Evolutionary conservation across 1,139 yeast species (phyloP), one percentile per base, ranked within the genome.

Genomic region (Yamadazyma conglobata): DNA sequence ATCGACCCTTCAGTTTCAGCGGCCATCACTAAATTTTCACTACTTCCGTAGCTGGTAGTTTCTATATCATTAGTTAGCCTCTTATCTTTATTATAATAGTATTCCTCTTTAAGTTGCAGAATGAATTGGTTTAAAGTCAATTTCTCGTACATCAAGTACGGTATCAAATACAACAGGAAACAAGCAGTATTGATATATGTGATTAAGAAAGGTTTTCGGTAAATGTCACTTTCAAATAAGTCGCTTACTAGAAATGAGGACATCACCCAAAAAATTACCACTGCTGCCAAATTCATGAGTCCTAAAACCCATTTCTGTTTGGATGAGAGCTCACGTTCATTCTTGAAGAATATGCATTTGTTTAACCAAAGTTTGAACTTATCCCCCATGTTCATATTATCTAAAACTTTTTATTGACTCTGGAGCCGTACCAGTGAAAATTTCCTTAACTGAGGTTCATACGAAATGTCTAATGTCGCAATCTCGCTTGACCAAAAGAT

Each of bases 121-220:
- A 54, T 22, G 36, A 68, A 64, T 33, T 53, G 48, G 3, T 16
- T 8, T 4, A 55, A 14, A 7, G 46, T 33, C 15, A 52, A 15
- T 2, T 40, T 40, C 32, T 56, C 58, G 30, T 48, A 45, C 39
- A 51, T 49, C 39, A 71, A 51, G 41, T 77, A 77, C 2, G 95
- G 94, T 17, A 82, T 54, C 31, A 91, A 63, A 52, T 89, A 91
- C 32, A 91, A 64, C 9, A 77, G 66, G 52, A 91, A 91, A 15
- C 93, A 76, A 5, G 89, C 80, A 0, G 97, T 89, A 58, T 89
- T 91, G 41, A 89, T 56, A 60, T 89, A 91, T 1, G 98, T 91
- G 44, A 91, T 84, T 43, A 89, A 75, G 51, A 87, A 89, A n/a
- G 98, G 98, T 56, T 91, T 91, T 30, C 88, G 61, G 54, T 88